Conservation (phyloP, 805 yeast species). For the Yarrowia deformans region DNA sequence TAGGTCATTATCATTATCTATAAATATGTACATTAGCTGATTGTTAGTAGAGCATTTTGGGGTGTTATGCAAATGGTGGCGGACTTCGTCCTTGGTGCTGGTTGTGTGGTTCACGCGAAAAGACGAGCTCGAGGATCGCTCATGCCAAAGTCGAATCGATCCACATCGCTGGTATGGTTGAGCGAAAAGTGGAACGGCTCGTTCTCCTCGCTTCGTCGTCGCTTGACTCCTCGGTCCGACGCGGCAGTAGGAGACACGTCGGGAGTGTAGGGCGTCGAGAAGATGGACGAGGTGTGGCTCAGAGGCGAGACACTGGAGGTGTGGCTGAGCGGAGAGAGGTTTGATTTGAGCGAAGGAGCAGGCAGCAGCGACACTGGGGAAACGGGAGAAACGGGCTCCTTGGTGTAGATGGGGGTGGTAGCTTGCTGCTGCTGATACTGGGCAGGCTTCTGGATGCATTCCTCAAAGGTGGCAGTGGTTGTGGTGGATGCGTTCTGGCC, state of each 20-base stretch:
- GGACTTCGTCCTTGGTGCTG: no score
- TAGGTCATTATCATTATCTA: slow-evolving; percentile 33
- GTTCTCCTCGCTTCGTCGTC: slow-evolving; percentile 23
- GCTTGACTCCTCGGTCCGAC: slow-evolving; percentile 21
- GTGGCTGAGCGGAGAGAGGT: slow-evolving; percentile 21
- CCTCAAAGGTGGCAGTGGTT: no score
- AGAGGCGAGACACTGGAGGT: slow-evolving; percentile 23
- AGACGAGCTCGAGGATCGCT: slow-evolving; percentile 26
- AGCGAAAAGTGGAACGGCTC: slow-evolving; percentile 27
- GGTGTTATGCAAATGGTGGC: slow-evolving; percentile 5
- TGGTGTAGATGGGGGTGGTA: not conserved
- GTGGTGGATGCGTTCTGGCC: not conserved
- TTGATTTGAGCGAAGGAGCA: slow-evolving; percentile 31
- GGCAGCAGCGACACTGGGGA: slow-evolving; percentile 31
- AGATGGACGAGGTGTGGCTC: slow-evolving; percentile 15
- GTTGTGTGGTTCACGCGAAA: not conserved
- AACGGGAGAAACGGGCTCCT: not conserved
- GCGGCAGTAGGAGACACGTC: slow-evolving; percentile 15
- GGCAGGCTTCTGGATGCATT: no score
- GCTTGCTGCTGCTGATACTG: not conserved
- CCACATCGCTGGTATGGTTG: slow-evolving; percentile 25
- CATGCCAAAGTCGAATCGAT: slow-evolving; percentile 31
- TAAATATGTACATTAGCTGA: slow-evolving; percentile 38
- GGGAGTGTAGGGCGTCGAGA: slow-evolving; percentile 36
- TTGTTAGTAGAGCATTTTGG: slow-evolving; percentile 19